Base-by-base conservation (phyloP, 2,329 filamentous ascomycete species). In the Penicillium sp. region DNA sequence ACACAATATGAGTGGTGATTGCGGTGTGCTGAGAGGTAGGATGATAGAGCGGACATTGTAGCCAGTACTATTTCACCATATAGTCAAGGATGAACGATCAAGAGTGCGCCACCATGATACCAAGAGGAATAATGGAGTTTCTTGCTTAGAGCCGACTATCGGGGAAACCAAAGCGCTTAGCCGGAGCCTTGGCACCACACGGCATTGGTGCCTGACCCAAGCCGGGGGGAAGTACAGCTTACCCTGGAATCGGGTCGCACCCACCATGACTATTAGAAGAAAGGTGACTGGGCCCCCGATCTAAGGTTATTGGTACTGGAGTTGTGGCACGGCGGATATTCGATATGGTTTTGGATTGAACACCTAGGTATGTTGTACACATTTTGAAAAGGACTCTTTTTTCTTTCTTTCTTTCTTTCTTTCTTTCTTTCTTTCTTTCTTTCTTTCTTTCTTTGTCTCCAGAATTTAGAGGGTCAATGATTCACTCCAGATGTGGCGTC, bases 121-220 rank as follows among this genome's bases (percentile, higher is more conserved):
- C n/a, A 14, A 7, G 9, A n/a, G 7, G 29, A 26, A 40, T 40
- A 14, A 48, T 40, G 9, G 16, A 39, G 46, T 47, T 29, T 39
- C 26, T 39, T 5, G 13, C n/a, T 34, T n/a, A 13, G 14, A 19
- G 35, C 50, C 43, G 50, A 53, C 29, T 13, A 53, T 53, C 50
- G 49, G 55, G 32, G 32, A 26, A 18, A 44, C 41, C 26, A 47
- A 55, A 32, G 42, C 26, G 39, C 16, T 50, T 50, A 34, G 32
- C 26, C 45, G 23, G n/a, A 18, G 14, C 43, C 45, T 53, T 53
- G 51, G 51, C 51, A 42, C 8, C 7, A 16, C 13, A 38, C 27
- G 46, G 51, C 30, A 50, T 49, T 50, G 38, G 51, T 53, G 29
- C 44, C 50, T 53, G 38, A 53, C 13, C 44, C 41, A 49, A 42